phyloP scores from a whole-genome alignment of 257 asterid species.

The Penstemon davidsonii region DNA sequence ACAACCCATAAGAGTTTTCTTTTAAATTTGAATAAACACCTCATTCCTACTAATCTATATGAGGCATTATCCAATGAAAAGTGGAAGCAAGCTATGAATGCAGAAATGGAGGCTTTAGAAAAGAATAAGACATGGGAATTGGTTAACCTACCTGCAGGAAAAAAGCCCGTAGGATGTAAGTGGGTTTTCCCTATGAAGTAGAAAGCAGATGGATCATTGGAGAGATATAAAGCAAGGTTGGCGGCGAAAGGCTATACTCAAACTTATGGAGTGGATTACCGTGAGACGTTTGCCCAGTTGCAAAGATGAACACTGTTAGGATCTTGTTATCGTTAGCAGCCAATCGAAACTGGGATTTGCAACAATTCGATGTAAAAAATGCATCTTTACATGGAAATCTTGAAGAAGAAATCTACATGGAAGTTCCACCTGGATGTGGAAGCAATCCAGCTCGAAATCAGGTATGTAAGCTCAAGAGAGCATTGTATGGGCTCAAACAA shows the following conservation, averaged over 20 bases:
- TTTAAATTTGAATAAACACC: neutral
- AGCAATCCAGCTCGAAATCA: too few species aligned
- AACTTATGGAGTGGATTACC: neutral
- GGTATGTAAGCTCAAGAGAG: neutral
- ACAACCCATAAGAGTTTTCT: neutral
- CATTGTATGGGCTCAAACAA: neutral
- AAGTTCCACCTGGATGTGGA: too few species aligned
- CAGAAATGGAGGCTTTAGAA: neutral
- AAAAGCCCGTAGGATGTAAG: neutral
- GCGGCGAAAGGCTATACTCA: neutral
- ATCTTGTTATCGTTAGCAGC: neutral
- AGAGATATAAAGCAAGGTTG: conserved; percentile 4
- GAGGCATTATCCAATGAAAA: neutral
- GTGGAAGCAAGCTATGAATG: neutral
- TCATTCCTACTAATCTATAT: neutral
- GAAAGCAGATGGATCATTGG: neutral
- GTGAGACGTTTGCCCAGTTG: neutral
- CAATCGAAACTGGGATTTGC: neutral
- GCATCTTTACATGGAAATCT: too few species aligned
- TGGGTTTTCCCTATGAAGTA: neutral
- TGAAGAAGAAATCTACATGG: too few species aligned
- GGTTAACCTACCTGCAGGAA: neutral
- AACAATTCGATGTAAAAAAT: too few species aligned
- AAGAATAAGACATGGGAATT: neutral
- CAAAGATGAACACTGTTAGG: neutral